Evolutionary conservation across 2,329 filamentous ascomycete genomes (phyloP), one percentile per base, ranked within the genome.

Genomic region (Exserohilum rostratum): DNA sequence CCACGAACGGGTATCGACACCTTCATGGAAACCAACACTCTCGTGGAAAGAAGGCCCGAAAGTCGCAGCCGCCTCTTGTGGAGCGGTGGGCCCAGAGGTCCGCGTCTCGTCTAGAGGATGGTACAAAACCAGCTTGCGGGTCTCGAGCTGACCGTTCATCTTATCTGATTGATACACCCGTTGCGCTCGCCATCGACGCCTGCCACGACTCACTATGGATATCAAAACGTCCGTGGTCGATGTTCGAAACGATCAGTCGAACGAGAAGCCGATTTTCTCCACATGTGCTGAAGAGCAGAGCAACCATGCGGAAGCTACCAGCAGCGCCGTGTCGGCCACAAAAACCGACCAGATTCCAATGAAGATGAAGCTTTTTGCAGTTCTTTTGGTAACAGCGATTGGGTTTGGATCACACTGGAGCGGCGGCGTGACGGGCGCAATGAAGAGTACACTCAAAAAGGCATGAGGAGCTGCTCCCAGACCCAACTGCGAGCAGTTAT

Each of bases 361-460:
- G 29, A 57, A 55, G 29, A 60, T 64, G 64, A 69, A 69, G 57
- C 48, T 82, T 12, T 66, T 74, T 7, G 77, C 83, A 0, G 79
- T 86, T 3, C 43, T 83, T 0, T 64, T 84, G 7, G 81, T 84
- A 2, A 80, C 79, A 12, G 69, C 78, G 50, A 85, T 87, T 59
- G 83, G 84, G 1, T 87, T 87, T 61, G 84, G 84, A 0, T 83
- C 82, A 0, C 80, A 82, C 18, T 87, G 84, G 84, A 85, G 83
- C 58, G 78, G 77, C n/a, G 83, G 84, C 1, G 82, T 87, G 1
- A 86, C 83, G 0, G 81, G 82, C 9, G 84, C 85, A 1, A 82
- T 87, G 79, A 87, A 87, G 65, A 83, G 76, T 15, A 86, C 83
- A 0, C 68, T 87, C 22, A 87, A 87, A 59, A 86, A 85, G 77